Percentiles rank a stretch among this genome's conserved stretches.
These are phyloP conservation scores for Rhamnella rubrinervis DNA, from an alignment of 331 rosid species.

Conservation along the genomic window DNA sequence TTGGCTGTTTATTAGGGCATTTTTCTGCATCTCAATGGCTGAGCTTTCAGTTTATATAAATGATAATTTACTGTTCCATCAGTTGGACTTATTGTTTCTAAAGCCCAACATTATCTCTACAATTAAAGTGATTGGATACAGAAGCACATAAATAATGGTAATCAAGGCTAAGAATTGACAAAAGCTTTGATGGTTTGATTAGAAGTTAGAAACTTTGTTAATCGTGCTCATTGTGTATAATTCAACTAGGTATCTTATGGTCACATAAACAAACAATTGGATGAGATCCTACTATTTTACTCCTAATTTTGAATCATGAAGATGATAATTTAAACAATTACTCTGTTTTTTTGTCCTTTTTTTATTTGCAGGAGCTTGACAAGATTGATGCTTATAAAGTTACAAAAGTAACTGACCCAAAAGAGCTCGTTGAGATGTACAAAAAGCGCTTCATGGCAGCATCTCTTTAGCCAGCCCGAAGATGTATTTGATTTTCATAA, in stretches of 20 bases:
- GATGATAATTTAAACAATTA: not conserved
- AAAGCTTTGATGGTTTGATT: too few relatives aligned
- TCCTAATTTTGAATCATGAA: not conserved
- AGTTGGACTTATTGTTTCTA: too few relatives aligned
- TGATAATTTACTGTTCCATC: too few relatives aligned
- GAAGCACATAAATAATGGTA: too few relatives aligned
- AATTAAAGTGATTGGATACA: not conserved
- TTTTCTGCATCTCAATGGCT: not conserved
- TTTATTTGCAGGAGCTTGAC: conserved; percentile 20
- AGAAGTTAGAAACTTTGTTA: too few relatives aligned
- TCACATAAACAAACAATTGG: too few relatives aligned
- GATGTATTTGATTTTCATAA: not conserved
- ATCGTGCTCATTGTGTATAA: too few relatives aligned
- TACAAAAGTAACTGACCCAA: conserved; percentile 18
- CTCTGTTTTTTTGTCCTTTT: not conserved
- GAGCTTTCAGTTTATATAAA: not conserved
- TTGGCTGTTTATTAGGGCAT: not conserved
- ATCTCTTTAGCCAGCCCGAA: not conserved
- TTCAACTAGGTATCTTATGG: not conserved
- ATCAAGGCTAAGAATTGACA: too few relatives aligned
- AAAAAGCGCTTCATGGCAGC: conserved; percentile 18
- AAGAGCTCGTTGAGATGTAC: conserved; percentile 5
- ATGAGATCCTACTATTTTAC: too few relatives aligned
- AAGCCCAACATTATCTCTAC: not conserved
- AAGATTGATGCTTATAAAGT: conserved; percentile 27